These are phyloP conservation scores for Rhodomyrtus psidioides DNA, from an alignment of 441 rosid genomes.

Conservation along the genomic window DNA sequence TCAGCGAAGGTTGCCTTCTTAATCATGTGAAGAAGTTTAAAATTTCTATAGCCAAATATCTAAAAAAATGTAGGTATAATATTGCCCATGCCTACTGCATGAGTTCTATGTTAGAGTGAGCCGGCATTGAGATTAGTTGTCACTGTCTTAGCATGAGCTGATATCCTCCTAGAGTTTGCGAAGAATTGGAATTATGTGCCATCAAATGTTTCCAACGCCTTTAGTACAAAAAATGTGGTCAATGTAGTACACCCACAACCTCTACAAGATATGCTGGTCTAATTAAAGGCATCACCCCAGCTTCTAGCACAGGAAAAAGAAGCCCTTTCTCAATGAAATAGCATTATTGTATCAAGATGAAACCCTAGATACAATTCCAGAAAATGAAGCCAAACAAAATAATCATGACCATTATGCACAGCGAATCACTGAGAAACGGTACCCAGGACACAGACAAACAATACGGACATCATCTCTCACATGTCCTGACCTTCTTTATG, in stretches of 20 bases:
- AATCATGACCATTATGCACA: background rate
- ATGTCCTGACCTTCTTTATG: background rate
- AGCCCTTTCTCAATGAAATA: background rate
- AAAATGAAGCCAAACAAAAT: background rate
- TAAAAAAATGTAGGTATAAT: background rate
- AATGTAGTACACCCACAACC: background rate
- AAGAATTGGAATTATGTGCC: background rate
- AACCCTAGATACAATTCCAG: background rate
- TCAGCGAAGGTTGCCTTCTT: background rate
- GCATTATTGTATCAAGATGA: background rate
- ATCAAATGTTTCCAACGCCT: background rate
- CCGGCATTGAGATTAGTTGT: background rate
- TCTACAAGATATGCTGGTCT: background rate
- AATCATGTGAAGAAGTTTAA: background rate
- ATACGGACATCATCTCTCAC: background rate
- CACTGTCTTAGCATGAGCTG: background rate
- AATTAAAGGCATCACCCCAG: background rate
- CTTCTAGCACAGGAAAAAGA: background rate
- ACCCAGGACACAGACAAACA: background rate
- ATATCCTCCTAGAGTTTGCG: background rate
- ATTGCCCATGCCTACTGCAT: background rate
- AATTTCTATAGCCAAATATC: background rate
- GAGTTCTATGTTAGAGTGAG: background rate
- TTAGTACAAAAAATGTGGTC: background rate
- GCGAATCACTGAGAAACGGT: background rate